Evolutionary conservation across 371 early-diverging fungal genomes (phyloP), one percentile per base, ranked within the genome.

Genomic region (Chytridiales sp.): DNA sequence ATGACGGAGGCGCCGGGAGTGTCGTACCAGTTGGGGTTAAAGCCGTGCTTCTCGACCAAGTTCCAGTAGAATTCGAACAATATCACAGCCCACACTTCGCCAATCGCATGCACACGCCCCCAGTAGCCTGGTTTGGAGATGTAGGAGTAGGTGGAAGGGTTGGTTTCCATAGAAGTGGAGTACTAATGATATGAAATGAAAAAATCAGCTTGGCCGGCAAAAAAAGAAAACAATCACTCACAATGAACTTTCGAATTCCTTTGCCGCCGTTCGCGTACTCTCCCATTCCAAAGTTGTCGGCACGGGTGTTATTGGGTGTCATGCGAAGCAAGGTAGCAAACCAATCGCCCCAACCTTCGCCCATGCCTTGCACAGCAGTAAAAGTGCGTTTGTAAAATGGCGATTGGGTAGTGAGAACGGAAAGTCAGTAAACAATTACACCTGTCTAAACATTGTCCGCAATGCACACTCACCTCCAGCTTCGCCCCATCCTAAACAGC

Each of bases 341-440:
- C 67, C 87, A 88, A 62, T 97, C 98, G 19, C 94, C 93, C 95
- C 95, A 95, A 38, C 97, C 97, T 80, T 95, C 95, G 49, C 95
- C 93, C 74, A 76, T 72, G 51, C 93, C 94, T 9, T 9, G 21
- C 11, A 46, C 11, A 46, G 24, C 9, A 46, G 11, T n/a, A n/a
- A n/a, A n/a, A n/a, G n/a, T n/a, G n/a, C n/a, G n/a, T n/a, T n/a
- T n/a, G n/a, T n/a, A n/a, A 46, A 55, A 15, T 46, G 21, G 21
- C 46, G 15, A 46, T 21, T n/a, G n/a, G n/a, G n/a, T n/a, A 19
- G 51, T 34, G 30, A 15, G 15, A 50, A 11, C 36, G 15, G 11
- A 50, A 50, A 15, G 27, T 31, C 27, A n/a, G 15, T 15, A 22
- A 15, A 22, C n/a, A 50, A 50, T 8, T 47, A 24, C 21, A 47